A percentile compares a stretch with the other conserved stretches of the same genome.
Evolutionary conservation across 805 yeast species (phyloP).

Genomic region (Candida pseudoglaebosa): DNA sequence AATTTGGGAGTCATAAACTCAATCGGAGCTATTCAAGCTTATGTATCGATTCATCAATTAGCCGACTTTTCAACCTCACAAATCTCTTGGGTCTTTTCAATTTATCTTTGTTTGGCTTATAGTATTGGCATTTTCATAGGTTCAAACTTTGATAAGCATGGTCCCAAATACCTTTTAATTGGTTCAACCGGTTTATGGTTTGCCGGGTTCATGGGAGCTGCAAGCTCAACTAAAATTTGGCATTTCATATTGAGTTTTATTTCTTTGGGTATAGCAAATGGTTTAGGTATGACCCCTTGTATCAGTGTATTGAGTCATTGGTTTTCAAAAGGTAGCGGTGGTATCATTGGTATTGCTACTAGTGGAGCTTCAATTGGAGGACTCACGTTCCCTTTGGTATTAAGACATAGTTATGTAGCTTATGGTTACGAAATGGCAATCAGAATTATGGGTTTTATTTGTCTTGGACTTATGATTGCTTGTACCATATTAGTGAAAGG

Average conservation of each 20-base stretch:
- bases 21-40: constrained; percentile 60
- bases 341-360: constrained; percentile 55
- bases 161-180: constrained; percentile 43
- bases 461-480: constrained; percentile 22
- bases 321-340: constrained; percentile 56
- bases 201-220: constrained; percentile 52
- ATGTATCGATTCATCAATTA: constrained; percentile 54
- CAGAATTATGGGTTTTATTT: constrained; percentile 39
- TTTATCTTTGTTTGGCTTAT: constrained; percentile 48
- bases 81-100: constrained; percentile 63
- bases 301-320: constrained; percentile 64
- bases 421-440: constrained; percentile 60
- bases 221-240: constrained; percentile 49
- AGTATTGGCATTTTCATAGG: constrained; percentile 51
- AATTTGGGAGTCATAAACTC: constrained; percentile 56
- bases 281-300: constrained; percentile 57
- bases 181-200: constrained; percentile 41
- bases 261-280: constrained; percentile 55
- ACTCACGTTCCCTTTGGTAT: constrained; percentile 51
- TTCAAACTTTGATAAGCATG: constrained; percentile 60
- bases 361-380: constrained; percentile 71
- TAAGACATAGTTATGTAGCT: constrained; percentile 40
- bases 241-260: constrained; percentile 61
- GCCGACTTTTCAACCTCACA: constrained; percentile 40
- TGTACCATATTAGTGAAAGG: constrained; percentile 25